Evolutionary conservation across 2,329 filamentous ascomycete genomes (phyloP).

Genomic region (Myotisia sp.): DNA sequence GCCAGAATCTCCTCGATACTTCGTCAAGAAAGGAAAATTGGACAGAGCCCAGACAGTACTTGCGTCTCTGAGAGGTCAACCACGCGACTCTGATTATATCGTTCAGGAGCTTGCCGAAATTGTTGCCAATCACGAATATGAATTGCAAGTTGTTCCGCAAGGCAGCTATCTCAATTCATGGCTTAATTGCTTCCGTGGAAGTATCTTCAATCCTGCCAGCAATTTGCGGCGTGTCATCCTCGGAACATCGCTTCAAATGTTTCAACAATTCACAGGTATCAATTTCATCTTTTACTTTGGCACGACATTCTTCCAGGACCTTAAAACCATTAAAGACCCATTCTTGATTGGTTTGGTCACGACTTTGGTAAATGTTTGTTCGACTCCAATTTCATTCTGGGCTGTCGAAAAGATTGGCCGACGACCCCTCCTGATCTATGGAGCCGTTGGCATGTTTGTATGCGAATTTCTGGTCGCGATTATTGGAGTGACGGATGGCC

Average conservation of each 20-base stretch:
- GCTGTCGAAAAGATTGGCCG: conserved; percentile 71
- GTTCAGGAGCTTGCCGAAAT: conserved; percentile 71
- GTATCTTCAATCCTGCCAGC: conserved; percentile 38
- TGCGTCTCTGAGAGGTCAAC: conserved; percentile 58
- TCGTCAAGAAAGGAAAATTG: conserved; percentile 61
- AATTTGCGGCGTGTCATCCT: conserved; percentile 54
- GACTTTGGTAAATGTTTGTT: conserved; percentile 74
- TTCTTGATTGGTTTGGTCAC: conserved; percentile 79
- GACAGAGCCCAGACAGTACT: conserved; percentile 50
- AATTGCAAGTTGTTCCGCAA: conserved; percentile 52
- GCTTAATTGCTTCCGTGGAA: conserved; percentile 49
- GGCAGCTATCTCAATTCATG: conserved; percentile 54
- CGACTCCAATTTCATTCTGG: conserved; percentile 77
- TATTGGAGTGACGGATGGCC: conserved; percentile 49
- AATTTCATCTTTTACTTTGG: conserved; percentile 86
- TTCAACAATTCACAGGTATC: conserved; percentile 71
- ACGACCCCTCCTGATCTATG: conserved; percentile 62
- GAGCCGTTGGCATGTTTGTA: conserved; percentile 67
- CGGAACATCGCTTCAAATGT: conserved; percentile 62
- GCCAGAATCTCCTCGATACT: conserved; percentile 76
- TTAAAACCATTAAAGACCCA: conserved; percentile 58
- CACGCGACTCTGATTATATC: conserved; percentile 57
- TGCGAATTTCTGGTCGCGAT: conserved; percentile 82
- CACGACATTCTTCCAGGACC: conserved; percentile 67
- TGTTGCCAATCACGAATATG: conserved; percentile 77